phyloP scores from a whole-genome alignment of 495 filamentous ascomycete species.

The Aspergillus haitiensis region DNA sequence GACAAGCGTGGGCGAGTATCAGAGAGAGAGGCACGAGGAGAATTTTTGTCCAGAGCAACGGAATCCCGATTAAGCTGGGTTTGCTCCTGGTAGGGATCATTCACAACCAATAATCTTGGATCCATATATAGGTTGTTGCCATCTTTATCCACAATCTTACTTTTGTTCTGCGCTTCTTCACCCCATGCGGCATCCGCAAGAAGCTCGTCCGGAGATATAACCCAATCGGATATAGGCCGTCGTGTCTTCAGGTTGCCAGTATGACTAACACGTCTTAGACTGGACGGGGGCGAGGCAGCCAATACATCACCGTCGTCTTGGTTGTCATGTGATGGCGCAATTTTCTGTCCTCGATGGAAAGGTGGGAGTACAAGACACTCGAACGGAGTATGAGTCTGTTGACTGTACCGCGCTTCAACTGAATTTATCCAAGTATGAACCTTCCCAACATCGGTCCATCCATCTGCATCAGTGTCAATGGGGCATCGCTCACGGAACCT shows the following conservation, averaged over 20 bases:
- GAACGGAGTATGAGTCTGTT: constrained; percentile 39
- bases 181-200: constrained; percentile 85
- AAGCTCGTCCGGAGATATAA: constrained; percentile 72
- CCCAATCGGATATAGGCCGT: constrained; percentile 76
- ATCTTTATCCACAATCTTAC: constrained; percentile 68
- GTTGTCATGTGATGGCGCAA: constrained; percentile 17
- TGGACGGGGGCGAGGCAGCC: constrained; percentile 38
- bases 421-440: constrained; percentile 75
- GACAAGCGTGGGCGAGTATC: constrained; percentile 31
- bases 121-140: constrained; percentile 68
- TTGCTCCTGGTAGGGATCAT: constrained; percentile 24
- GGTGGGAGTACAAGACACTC: constrained; percentile 58
- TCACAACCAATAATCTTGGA: constrained; percentile 25
- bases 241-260: constrained; percentile 52
- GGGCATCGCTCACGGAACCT: constrained; percentile 68
- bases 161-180: constrained; percentile 73
- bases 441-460: constrained; percentile 68
- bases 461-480: constrained; percentile 69
- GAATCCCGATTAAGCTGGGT: constrained; percentile 19
- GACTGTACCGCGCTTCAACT: constrained; percentile 53
- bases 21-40: constrained; percentile 35
- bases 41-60: constrained; percentile 23
- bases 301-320: constrained; percentile 26
- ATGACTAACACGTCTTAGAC: constrained; percentile 35
- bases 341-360: constrained; percentile 42